Evolutionary conservation across 495 filamentous ascomycete genomes (phyloP).

Genomic region (Podospora pseudocomata): DNA sequence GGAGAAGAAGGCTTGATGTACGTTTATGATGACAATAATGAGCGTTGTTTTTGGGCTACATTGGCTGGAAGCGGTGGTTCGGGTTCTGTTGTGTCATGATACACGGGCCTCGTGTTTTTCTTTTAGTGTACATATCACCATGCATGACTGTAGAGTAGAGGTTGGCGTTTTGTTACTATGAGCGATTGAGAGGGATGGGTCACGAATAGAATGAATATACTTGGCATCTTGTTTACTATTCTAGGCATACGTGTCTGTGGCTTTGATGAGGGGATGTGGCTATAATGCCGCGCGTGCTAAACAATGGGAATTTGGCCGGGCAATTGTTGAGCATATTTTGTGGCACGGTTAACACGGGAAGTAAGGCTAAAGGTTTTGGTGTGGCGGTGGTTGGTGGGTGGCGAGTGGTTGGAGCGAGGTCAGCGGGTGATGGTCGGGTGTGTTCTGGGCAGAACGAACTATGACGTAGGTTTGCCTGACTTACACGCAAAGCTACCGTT

Average conservation of each 20-base stretch:
- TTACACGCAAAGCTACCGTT: neutral
- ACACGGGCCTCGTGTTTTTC: neutral
- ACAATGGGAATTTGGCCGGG: neutral
- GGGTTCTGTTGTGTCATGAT: neutral
- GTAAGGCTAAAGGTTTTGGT: neutral
- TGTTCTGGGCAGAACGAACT: neutral
- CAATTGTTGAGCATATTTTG: neutral
- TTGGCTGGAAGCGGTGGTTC: conserved; percentile 16
- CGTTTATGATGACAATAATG: neutral
- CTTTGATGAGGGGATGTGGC: neutral
- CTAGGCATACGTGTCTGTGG: too few relatives aligned
- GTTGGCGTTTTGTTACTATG: neutral
- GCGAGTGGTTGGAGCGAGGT: neutral
- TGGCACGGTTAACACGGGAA: neutral
- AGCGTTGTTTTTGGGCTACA: conserved; percentile 17
- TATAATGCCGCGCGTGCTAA: neutral
- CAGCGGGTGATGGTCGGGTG: neutral
- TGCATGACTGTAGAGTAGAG: neutral
- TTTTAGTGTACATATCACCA: neutral
- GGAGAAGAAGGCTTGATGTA: conserved; percentile 12
- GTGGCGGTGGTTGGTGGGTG: neutral
- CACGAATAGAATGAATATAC: neutral
- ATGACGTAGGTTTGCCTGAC: conserved; percentile 4
- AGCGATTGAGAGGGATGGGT: neutral
- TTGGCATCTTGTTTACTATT: neutral